phyloP scores from a whole-genome alignment of 2,329 filamentous ascomycete genomes.

The Arthroderma uncinatum region DNA sequence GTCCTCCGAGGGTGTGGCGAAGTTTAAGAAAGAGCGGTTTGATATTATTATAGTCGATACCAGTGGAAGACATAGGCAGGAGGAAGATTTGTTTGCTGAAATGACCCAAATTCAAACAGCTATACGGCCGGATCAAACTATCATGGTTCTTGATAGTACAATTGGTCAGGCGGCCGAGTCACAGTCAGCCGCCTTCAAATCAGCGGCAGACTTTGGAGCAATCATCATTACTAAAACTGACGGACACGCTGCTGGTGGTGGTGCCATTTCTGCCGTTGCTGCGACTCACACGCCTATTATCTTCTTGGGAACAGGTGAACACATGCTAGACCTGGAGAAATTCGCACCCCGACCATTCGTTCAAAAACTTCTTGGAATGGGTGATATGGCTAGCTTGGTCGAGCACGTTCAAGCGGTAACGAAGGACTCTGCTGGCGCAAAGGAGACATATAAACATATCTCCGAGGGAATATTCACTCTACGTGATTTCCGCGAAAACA shows the following conservation, averaged over 20 bases:
- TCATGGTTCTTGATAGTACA: slow-evolving; percentile 93
- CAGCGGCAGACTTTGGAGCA: slow-evolving; percentile 89
- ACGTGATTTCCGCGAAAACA: slow-evolving; percentile 84
- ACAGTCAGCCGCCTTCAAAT: slow-evolving; percentile 93
- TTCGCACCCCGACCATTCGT: slow-evolving; percentile 92
- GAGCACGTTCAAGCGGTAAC: slow-evolving; percentile 95
- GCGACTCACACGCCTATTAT: slow-evolving; percentile 95
- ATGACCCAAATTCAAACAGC: slow-evolving; percentile 95
- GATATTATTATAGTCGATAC: slow-evolving; percentile 99
- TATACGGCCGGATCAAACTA: slow-evolving; percentile 86
- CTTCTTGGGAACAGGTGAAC: slow-evolving; percentile 94
- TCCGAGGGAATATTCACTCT: slow-evolving; percentile 93
- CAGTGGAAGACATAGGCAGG: slow-evolving; percentile 85
- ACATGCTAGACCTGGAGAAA: slow-evolving; percentile 86
- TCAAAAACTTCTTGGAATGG: slow-evolving; percentile 90
- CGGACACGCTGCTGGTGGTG: slow-evolving; percentile 86
- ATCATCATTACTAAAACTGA: slow-evolving; percentile 99
- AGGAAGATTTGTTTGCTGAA: slow-evolving; percentile 88
- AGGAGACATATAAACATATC: slow-evolving; percentile 98
- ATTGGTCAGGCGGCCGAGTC: slow-evolving; percentile 94
- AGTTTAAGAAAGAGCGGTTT: slow-evolving; percentile 98
- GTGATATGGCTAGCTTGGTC: slow-evolving; percentile 86
- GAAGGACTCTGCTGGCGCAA: slow-evolving; percentile 64
- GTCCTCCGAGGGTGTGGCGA: slow-evolving; percentile 88
- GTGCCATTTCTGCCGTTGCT: slow-evolving; percentile 93